phyloP scores from a whole-genome alignment of 2,329 filamentous ascomycete species.

The Colletotrichum acutatum region DNA sequence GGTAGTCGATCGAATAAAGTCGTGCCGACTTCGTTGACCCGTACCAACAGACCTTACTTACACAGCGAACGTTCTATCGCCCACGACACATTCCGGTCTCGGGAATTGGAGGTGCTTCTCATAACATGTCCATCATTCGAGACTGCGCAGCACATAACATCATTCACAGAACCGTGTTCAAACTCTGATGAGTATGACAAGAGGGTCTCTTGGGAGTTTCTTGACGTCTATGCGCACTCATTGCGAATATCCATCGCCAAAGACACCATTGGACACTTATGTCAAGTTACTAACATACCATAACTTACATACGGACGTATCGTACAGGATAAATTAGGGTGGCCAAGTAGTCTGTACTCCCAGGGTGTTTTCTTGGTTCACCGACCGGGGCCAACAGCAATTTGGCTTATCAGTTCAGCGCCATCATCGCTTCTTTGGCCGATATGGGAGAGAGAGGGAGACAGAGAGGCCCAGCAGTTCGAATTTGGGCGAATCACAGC shows the following conservation, averaged over 20 bases:
- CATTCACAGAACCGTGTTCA: neutral
- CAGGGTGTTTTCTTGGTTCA: neutral
- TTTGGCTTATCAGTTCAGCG: slow-evolving; percentile 36
- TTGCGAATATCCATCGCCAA: neutral
- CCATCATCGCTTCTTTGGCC: slow-evolving; percentile 24
- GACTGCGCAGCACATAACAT: neutral
- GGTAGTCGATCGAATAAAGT: neutral
- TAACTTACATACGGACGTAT: slow-evolving; percentile 13
- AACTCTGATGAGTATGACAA: neutral
- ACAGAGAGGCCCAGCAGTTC: slow-evolving; percentile 21
- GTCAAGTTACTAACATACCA: neutral
- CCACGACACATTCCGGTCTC: neutral
- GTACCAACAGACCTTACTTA: slow-evolving; percentile 1
- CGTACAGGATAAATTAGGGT: neutral
- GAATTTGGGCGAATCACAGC: slow-evolving; percentile 36
- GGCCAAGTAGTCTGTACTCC: slow-evolving; percentile 16
- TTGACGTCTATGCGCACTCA: neutral
- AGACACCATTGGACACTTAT: neutral
- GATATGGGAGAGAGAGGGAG: slow-evolving; percentile 7
- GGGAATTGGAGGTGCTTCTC: neutral
- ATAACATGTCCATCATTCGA: neutral
- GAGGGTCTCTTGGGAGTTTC: no score
- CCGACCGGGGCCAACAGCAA: slow-evolving; percentile 31
- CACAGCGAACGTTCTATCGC: neutral
- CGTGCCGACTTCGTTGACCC: neutral